A percentile compares a stretch with the other conserved stretches of the same genome.
Evolutionary conservation across 805 yeast genomes (phyloP).

Genomic region (Yarrowia sp.): DNA sequence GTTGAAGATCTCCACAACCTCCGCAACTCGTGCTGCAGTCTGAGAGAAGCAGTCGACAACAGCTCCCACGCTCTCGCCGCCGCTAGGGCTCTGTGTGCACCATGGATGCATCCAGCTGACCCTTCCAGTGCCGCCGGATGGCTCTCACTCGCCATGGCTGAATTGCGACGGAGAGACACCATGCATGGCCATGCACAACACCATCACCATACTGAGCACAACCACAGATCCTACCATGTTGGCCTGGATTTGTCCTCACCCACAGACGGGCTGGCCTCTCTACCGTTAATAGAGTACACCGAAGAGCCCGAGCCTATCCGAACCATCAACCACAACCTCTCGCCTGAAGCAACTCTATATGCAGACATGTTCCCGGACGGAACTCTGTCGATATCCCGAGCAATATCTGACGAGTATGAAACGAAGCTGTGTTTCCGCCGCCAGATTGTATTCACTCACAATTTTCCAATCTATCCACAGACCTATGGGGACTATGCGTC

Average conservation of each 20-base stretch:
- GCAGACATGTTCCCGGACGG: conserved; percentile 8
- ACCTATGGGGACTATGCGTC: conserved; percentile 8
- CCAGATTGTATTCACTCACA: conserved; percentile 12
- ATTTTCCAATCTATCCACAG: conserved; percentile 12
- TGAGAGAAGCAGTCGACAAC: conserved; percentile 2
- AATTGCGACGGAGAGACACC: conserved; percentile 2
- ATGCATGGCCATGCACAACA: conserved; percentile 14
- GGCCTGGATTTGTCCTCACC: neutral
- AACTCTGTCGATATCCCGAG: neutral
- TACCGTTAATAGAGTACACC: neutral
- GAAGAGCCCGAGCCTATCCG: conserved; percentile 4
- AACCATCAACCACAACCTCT: neutral
- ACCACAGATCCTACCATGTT: neutral
- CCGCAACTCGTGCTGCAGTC: neutral
- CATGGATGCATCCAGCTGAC: conserved; percentile 1
- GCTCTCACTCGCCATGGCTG: neutral
- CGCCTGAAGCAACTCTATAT: neutral
- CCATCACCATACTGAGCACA: neutral
- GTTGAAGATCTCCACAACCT: neutral
- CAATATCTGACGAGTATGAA: conserved; percentile 15
- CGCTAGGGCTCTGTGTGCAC: conserved; percentile 6
- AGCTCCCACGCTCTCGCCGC: neutral
- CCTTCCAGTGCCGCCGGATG: neutral
- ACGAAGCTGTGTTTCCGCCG: neutral
- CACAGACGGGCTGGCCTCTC: neutral